Base-by-base conservation (phyloP, 2,329 filamentous ascomycete species). In the Colletotrichum aenigma region DNA sequence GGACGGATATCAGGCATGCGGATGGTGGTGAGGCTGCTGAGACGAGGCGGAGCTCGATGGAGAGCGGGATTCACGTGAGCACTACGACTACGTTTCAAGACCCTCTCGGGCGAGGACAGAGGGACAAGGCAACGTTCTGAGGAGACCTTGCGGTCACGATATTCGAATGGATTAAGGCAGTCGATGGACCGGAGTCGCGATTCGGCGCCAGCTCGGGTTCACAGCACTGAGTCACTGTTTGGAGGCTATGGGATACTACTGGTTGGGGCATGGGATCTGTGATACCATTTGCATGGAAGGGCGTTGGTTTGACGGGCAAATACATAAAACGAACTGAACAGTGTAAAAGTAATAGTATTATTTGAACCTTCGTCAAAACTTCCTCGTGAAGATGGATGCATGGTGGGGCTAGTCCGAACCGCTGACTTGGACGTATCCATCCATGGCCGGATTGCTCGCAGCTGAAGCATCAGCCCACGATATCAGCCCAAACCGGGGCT, bases 1-100 rank as follows among this genome's bases (percentile, higher is more conserved):
- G 79, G 58, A 84, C 82, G 32, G 78, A 84, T 28, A 83, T 84
- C 32, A 76, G 69, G 55, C 30, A 64, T 18, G 70, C 43, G 10
- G 62, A 73, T 24, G 61, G 26, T n/a, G 56, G 26, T 10, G 65
- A 18, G 26, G 8, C 28, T 8, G 30, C 28, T 7, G 30, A 15
- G 64, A 52, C 48, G n/a, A 32, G 66, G 66, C 18, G 52, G 30
- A 69, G 34, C 30, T 78, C 76, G 13, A 58, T 70, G 1, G 76
- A 78, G 62, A 75, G 52, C 7, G 78, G 78, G 24, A 79, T 79
- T 13, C 75, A 76, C n/a, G 77, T 79, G 60, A 74, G 68, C 4
- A 79, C 78, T 13, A 77, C 73, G 8, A 78, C 74, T 4, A 77
- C 74, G 7, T 58, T 77, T 60, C 21, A 48, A 10, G 74, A 70